Conservation (phyloP, 2,329 filamentous ascomycete genomes). For the Ascochyta pisi region DNA sequence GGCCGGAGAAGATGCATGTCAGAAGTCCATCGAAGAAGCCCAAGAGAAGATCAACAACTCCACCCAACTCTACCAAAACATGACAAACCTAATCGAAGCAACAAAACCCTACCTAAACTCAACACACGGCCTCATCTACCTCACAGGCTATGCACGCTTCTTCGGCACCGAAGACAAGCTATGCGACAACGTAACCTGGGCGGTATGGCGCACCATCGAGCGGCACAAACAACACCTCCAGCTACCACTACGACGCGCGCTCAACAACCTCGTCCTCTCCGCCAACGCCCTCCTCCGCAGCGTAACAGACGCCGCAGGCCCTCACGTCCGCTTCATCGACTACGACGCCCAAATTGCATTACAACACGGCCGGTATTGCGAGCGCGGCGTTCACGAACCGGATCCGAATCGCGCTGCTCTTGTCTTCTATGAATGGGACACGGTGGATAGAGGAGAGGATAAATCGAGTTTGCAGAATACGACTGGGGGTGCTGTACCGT, state of each 20-base stretch:
- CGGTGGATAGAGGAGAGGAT: constrained; percentile 36
- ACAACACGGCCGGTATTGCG: constrained; percentile 36
- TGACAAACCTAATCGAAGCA: constrained; percentile 29
- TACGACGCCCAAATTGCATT: constrained; percentile 28
- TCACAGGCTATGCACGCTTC: constrained; percentile 42
- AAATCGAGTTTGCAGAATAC: constrained; percentile 21
- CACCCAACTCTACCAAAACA: constrained; percentile 27
- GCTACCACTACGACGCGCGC: constrained; percentile 26
- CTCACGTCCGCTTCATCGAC: constrained; percentile 34
- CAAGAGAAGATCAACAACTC: constrained; percentile 23
- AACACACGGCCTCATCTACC: constrained; percentile 33
- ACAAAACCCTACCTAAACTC: constrained; percentile 31
- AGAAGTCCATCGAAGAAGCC: constrained; percentile 29
- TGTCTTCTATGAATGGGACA: constrained; percentile 44
- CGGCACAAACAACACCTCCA: constrained; percentile 36
- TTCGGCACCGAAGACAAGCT: constrained; percentile 33
- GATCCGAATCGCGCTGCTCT: constrained; percentile 34
- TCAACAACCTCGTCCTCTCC: constrained; percentile 37
- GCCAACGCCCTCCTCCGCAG: constrained; percentile 33
- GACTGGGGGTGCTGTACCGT: constrained; percentile 33
- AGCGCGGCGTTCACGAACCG: constrained; percentile 34
- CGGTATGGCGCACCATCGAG: constrained; percentile 34
- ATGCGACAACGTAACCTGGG: constrained; percentile 43
- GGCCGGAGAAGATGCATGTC: constrained; percentile 32
- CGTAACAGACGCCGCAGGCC: constrained; percentile 22